Base-by-base conservation (phyloP, 306 rosid genomes). In the Ziziphus jujuba region DNA sequence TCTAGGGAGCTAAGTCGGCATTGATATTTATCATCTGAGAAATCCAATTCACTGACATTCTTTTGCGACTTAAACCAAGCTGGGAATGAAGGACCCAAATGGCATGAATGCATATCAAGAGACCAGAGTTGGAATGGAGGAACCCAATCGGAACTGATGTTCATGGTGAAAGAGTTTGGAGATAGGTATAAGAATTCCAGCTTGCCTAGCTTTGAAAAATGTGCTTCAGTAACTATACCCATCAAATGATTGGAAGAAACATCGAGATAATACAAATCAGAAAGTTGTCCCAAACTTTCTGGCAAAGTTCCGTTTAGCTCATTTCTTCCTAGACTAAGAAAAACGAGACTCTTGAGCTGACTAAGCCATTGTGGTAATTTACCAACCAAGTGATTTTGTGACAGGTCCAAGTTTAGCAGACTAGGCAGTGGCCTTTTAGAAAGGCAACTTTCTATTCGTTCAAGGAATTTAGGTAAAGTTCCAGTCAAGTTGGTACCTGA, bases 21-120 rank as follows among this genome's bases (percentile, higher is more conserved):
- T n/a, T n/a, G n/a, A n/a, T n/a, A n/a, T n/a, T n/a, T n/a, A n/a
- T n/a, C n/a, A n/a, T n/a, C n/a, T 59, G 90, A 82, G 21, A 80
- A 35, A 78, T 77, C 85, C 14, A 82, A 36, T 35, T 0, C 0
- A 0, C 0, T 0, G n/a, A 82, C 16, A 47, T 69, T 21, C 11
- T 59, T 72, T 56, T 77, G 84, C 59, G 78, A 74, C 66, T 61
- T 70, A 9, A 80, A 62, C 90, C 87, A 82, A 19, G 50, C 4
- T 21, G 90, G 90, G 72, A 85, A 79, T 15, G 63, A 69, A 48
- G 78, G 75, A 21, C 85, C 84, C 56, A 82, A 59, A 75, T 34
- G 22, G 48, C 87, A 82, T 21, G 82, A 82, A 50, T 78, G 75
- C 75, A 82, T 60, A 3, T 6, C 12, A 14, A 82, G 68, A 47